These are phyloP conservation scores for Pezicula radicicola DNA, from an alignment of 2,329 filamentous ascomycete genomes.

Conservation along the genomic window DNA sequence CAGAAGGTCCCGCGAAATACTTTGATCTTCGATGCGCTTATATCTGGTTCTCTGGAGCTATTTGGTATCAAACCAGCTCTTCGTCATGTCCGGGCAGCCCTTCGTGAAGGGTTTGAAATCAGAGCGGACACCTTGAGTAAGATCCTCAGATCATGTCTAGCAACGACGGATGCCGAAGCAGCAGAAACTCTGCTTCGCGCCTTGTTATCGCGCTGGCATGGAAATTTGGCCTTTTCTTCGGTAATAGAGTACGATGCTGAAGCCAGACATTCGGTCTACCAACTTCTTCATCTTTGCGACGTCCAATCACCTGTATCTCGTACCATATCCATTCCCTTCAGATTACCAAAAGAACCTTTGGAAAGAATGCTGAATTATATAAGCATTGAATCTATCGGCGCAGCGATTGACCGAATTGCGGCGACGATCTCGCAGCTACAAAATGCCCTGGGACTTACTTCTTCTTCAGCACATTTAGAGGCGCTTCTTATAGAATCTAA, in stretches of 20 bases:
- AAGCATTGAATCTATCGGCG: too few relatives aligned
- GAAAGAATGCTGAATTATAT: too few relatives aligned
- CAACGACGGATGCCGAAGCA: background rate
- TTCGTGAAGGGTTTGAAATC: constrained; percentile 22
- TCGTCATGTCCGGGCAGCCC: constrained; percentile 19
- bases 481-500: too few relatives aligned
- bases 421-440: too few relatives aligned
- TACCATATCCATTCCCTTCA: too few relatives aligned
- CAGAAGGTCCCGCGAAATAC: constrained; percentile 21
- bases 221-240: constrained; percentile 1
- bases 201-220: background rate
- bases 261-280: constrained; percentile 15
- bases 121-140: constrained; percentile 14
- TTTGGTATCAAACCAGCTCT: constrained; percentile 15
- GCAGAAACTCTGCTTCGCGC: background rate
- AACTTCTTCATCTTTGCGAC: constrained; percentile 21
- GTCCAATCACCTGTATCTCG: constrained; percentile 8
- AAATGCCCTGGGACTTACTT: too few relatives aligned
- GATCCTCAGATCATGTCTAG: background rate
- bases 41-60: constrained; percentile 19
- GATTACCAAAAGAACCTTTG: too few relatives aligned
- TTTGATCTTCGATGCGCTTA: constrained; percentile 25
- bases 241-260: constrained; percentile 9
- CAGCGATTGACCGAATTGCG: too few relatives aligned
- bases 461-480: too few relatives aligned